Evolutionary conservation across 305 asterid genomes (phyloP), one percentile per base, ranked within the genome.

Genomic region (Plantago coronopus): DNA sequence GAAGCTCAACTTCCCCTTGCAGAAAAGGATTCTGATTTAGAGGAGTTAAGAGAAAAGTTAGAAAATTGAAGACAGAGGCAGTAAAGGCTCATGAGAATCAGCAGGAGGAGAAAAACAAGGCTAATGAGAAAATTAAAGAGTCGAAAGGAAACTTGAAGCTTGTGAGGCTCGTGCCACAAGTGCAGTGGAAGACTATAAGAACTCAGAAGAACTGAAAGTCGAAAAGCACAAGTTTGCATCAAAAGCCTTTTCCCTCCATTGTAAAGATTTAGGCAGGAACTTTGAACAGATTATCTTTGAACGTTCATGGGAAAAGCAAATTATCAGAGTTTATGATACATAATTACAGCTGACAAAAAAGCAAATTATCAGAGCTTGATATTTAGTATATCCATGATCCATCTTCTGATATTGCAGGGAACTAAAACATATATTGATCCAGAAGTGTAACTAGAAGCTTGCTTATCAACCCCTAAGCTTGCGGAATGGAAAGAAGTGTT

Each of bases 1-100:
- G 62, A 57, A 20, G 62, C 48, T 38, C 62, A 57, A 57, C 62
- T 57, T 19, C 49, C 62, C 37, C 49, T 57, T 40, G 50, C 62
- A 57, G 48, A 19, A 12, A 57, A 57, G 29, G 62, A 57, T 48
- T 38, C 48, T 2, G 62, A 57, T 48, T 57, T 57, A 40, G 62
- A 57, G 49, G 62, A 57, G 62, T 40, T 57, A 37, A 57, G 48
- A 48, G 7, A 22, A 40, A 18, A 18, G 12, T 17, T 57, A 11
- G 13, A 40, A 40, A 12, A 0, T 20, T 40, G 49, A 40, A 57
- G 20, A 11, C 5, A 17, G 49, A 57, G 49, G 62, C 48, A 57
- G 11, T 17, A 21, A 57, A 57, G 37, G 62, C 62, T 38, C 56
- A 13, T 8, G 17, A 21, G 7, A 3, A 27, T 27, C 34, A 4